phyloP scores from a whole-genome alignment of 306 rosid genomes.

The Castanospermum australe region DNA sequence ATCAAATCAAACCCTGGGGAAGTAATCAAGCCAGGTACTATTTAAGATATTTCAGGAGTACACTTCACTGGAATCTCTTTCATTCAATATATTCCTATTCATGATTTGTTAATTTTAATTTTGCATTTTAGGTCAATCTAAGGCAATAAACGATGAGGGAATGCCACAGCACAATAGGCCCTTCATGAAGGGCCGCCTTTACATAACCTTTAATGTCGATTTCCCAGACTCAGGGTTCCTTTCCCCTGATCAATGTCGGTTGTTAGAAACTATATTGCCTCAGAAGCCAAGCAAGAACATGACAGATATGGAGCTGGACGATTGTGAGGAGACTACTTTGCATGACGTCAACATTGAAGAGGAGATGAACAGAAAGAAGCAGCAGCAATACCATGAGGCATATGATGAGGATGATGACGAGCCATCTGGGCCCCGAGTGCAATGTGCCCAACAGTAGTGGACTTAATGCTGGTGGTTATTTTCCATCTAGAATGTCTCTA shows the following conservation, averaged over 20 bases:
- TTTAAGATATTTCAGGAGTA: not conserved
- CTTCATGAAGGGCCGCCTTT: slow-evolving; percentile 64
- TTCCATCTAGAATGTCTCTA: not conserved
- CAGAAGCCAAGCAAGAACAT: slow-evolving; percentile 39
- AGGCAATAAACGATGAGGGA: slow-evolving; percentile 76
- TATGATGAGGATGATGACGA: slow-evolving; percentile 68
- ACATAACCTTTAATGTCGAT: slow-evolving; percentile 54
- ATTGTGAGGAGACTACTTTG: slow-evolving; percentile 64
- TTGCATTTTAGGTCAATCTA: slow-evolving; percentile 48
- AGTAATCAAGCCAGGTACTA: slow-evolving; percentile 76
- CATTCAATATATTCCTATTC: not conserved
- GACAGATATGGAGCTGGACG: slow-evolving; percentile 62
- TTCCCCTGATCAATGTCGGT: slow-evolving; percentile 44
- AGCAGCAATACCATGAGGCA: slow-evolving; percentile 49
- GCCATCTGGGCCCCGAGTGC: slow-evolving; percentile 50
- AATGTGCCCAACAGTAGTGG: slow-evolving; percentile 72
- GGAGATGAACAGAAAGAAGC: slow-evolving; percentile 61
- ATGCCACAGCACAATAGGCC: slow-evolving; percentile 71
- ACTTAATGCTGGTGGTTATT: not conserved
- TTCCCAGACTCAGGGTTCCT: slow-evolving; percentile 63
- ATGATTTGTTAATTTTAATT: not conserved
- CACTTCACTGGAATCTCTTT: not conserved
- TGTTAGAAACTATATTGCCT: slow-evolving; percentile 43
- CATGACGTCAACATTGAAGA: slow-evolving; percentile 65
- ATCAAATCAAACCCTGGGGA: slow-evolving; percentile 88